Conservation (phyloP, 2,329 filamentous ascomycete genomes). For the Myriosclerotinia curreyana region DNA sequence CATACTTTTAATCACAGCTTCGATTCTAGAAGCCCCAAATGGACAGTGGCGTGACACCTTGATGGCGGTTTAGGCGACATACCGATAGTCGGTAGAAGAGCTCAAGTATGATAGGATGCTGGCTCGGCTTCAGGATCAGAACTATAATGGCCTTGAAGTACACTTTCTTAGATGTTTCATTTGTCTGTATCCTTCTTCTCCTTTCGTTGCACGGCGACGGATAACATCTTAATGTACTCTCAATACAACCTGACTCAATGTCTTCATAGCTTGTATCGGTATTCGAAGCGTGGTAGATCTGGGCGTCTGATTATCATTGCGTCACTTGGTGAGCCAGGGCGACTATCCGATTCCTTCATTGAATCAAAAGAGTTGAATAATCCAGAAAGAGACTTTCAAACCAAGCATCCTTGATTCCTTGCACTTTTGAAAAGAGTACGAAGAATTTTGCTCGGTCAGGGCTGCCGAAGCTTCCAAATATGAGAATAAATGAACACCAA, state of each 20-base stretch:
- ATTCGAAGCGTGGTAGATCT: constrained; percentile 29
- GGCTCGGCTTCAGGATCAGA: no score
- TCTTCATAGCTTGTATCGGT: constrained; percentile 25
- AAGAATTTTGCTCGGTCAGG: constrained; percentile 29
- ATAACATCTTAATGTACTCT: background rate
- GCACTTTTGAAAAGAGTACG: background rate
- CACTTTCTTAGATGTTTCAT: background rate
- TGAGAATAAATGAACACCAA: background rate
- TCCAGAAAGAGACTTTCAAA: background rate
- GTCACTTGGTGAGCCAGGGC: constrained; percentile 36
- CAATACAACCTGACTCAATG: background rate
- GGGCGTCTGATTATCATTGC: constrained; percentile 37
- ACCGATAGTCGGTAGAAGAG: background rate
- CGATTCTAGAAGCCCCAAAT: background rate
- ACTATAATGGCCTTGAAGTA: no score
- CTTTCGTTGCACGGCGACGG: background rate
- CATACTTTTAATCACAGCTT: background rate
- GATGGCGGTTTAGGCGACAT: background rate
- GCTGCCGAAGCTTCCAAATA: constrained; percentile 28
- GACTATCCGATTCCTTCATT: background rate
- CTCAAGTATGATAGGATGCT: background rate
- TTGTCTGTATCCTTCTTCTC: background rate
- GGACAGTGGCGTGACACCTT: no score
- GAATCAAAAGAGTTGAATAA: background rate
- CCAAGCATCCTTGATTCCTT: no score